A percentile compares a stretch with the other conserved stretches of the same genome.
These are phyloP conservation scores for Iberis amara DNA, from an alignment of 441 rosid genomes.

Conservation along the genomic window DNA sequence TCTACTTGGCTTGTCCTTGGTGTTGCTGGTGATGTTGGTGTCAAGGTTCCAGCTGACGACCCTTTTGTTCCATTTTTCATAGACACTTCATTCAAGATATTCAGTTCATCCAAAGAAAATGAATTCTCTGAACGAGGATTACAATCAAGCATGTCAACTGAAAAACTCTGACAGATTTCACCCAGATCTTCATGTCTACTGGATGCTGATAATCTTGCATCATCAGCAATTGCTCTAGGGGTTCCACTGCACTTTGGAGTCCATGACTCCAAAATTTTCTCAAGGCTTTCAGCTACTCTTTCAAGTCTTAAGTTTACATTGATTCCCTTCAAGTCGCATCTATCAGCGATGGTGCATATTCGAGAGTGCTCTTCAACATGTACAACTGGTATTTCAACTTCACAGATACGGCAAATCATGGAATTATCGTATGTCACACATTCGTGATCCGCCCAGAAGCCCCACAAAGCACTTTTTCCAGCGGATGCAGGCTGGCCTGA, in stretches of 20 bases:
- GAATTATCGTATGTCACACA: slow-evolving; percentile 63
- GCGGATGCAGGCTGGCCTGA: slow-evolving; percentile 46
- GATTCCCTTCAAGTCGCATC: slow-evolving; percentile 95
- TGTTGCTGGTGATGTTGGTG: slow-evolving; percentile 83
- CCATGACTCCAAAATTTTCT: slow-evolving; percentile 76
- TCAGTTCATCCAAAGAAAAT: slow-evolving; percentile 46
- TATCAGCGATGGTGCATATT: slow-evolving; percentile 88
- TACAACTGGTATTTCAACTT: slow-evolving; percentile 95
- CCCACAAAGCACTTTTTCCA: slow-evolving; percentile 52
- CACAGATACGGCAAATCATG: slow-evolving; percentile 98
- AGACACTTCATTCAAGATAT: slow-evolving; percentile 40
- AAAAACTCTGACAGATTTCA: slow-evolving; percentile 44
- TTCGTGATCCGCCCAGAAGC: slow-evolving; percentile 64
- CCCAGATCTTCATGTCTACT: slow-evolving; percentile 42
- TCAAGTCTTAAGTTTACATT: slow-evolving; percentile 72
- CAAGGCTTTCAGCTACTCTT: slow-evolving; percentile 89
- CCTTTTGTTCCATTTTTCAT: slow-evolving; percentile 46
- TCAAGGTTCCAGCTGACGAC: slow-evolving; percentile 72
- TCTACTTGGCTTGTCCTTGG: slow-evolving; percentile 80
- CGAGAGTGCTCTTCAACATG: slow-evolving; percentile 98
- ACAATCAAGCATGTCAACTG: slow-evolving; percentile 55
- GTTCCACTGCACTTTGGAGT: slow-evolving; percentile 58
- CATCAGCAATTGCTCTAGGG: slow-evolving; percentile 45
- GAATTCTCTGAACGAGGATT: slow-evolving; percentile 50
- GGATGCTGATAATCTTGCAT: slow-evolving; percentile 35